Base-by-base conservation (phyloP, 345 rosid species). In the Hypericum perforatum region DNA sequence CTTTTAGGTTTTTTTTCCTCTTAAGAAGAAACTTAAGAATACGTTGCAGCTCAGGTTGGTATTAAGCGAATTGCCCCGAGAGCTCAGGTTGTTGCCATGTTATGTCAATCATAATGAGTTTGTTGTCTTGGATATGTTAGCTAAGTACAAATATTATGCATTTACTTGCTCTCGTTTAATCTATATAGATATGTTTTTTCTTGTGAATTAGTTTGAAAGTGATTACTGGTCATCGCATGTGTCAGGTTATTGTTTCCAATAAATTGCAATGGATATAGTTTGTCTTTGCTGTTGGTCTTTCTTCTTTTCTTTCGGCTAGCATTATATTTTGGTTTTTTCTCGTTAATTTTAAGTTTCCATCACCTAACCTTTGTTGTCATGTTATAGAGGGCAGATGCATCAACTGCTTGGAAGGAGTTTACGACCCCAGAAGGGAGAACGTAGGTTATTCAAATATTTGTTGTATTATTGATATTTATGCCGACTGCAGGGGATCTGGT, bases 321-420 rank as follows among this genome's bases (percentile, higher is more conserved):
- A 11, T 41, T 43, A 11, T 44, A 32, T 56, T 11, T 16, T 11
- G 40, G 5, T 12, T 11, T 37, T 11, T 38, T 7, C 5, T 50
- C 52, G 9, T 36, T 51, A 42, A 8, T 42, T 50, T 8, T 42
- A 5, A 10, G 16, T 53, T 37, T 47, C n/a, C 6, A 37, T 13
- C 11, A 38, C 12, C 38, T 37, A n/a, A 9, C 3, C 42, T 42
- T 65, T 16, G 32, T 22, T 22, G 32, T 22, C 32, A 22, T 22
- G 4, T n/a, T 11, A 64, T 86, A 92, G 98, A 83, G 91, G 68
- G 98, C 95, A 12, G 98, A 92, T 64, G 96, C 97, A 37, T 92
- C 98, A 37, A 92, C 98, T n/a, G 94, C 80, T 60, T 92, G 98
- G 98, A 92, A 88, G 81, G 98, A 92, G 66, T 92, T 88, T 65